Conservation (phyloP, 148 eudicot species). For the Cornus controversa region DNA sequence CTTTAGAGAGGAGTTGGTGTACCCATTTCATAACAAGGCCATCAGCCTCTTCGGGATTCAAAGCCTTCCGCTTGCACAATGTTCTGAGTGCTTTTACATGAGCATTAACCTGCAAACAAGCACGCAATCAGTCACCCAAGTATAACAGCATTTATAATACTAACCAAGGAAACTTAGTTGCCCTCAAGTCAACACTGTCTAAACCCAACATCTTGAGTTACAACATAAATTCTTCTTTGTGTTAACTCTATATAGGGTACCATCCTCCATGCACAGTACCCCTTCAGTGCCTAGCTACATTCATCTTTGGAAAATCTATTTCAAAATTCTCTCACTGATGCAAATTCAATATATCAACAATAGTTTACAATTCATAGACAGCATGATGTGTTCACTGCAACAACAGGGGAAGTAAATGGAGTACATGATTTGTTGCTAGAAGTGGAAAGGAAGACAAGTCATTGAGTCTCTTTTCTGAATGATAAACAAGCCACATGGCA, state of each 20-base stretch:
- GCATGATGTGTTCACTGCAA: not conserved
- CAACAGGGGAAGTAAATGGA: not conserved
- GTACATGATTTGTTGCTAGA: not conserved
- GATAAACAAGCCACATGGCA: not conserved
- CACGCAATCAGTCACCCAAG: not conserved
- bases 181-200: not conserved
- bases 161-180: not conserved
- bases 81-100: constrained; percentile 92
- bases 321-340: not conserved
- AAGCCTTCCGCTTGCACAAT: constrained; percentile 80
- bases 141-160: not conserved
- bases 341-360: not conserved
- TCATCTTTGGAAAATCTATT: not conserved
- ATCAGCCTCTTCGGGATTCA: constrained; percentile 66
- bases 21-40: constrained; percentile 66
- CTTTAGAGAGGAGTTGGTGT: constrained; percentile 58
- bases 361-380: not conserved
- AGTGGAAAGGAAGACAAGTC: not conserved
- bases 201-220: not conserved
- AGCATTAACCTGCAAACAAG: constrained; percentile 80
- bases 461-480: not conserved
- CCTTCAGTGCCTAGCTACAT: not conserved
- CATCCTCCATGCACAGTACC: not conserved
- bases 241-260: not conserved
- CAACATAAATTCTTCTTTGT: not conserved